These are phyloP conservation scores for Avena atlantica DNA, from an alignment of 176 grass and related monocot genomes.

Conservation along the genomic window DNA sequence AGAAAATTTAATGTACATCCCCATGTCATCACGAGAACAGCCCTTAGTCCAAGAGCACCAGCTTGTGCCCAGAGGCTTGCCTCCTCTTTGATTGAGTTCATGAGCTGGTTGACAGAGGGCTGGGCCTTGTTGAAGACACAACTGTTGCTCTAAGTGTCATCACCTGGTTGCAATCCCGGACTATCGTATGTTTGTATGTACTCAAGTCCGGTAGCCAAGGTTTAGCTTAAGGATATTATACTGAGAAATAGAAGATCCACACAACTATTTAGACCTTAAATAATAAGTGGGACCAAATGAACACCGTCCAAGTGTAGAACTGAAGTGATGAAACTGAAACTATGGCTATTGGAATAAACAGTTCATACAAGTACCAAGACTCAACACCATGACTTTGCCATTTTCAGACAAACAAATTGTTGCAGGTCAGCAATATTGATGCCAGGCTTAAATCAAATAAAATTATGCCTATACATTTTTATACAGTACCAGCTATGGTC, in stretches of 20 bases:
- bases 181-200: not conserved
- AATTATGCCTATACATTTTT: slow-evolving; percentile 3
- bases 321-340: slow-evolving; percentile 41
- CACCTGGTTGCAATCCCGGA: not conserved
- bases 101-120: too few relatives aligned
- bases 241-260: slow-evolving; percentile 1
- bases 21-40: too few relatives aligned
- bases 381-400: not conserved
- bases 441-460: not conserved
- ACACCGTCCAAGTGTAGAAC: not conserved
- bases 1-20: too few relatives aligned
- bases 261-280: slow-evolving; percentile 6
- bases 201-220: not conserved
- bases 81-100: too few relatives aligned
- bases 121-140: too few relatives aligned
- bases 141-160: not conserved
- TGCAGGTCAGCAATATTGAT: not conserved
- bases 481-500: not conserved
- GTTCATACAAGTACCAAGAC: slow-evolving; percentile 12
- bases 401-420: not conserved
- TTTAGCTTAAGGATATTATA: slow-evolving; percentile 5
- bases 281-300: slow-evolving; percentile 25
- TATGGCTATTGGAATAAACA: not conserved
- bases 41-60: too few relatives aligned
- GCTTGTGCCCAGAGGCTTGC: too few relatives aligned